Conservation (phyloP, 108 stramenopile genomes). For the Skeletonema grethae region DNA sequence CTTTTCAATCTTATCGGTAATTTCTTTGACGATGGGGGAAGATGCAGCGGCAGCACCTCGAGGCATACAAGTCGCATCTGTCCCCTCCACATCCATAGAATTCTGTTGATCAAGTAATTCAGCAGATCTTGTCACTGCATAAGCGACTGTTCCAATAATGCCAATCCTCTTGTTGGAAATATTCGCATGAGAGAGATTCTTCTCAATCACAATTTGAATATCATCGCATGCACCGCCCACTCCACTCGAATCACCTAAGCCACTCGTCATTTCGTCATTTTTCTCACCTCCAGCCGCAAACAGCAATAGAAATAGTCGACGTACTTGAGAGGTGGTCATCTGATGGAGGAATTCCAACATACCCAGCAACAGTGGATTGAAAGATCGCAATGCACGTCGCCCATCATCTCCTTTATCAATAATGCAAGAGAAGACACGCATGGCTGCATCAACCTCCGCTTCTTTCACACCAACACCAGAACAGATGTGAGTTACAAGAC, state of each 20-base stretch:
- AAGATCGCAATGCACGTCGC: constrained; percentile 41
- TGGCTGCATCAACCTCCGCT: constrained; percentile 54
- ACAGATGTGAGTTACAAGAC: constrained; percentile 48
- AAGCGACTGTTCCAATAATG: constrained; percentile 53
- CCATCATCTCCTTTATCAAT: constrained; percentile 28
- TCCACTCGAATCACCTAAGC: constrained; percentile 9
- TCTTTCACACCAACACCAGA: constrained; percentile 33
- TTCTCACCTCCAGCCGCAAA: constrained; percentile 44
- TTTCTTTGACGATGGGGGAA: constrained; percentile 31
- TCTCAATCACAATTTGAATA: constrained; percentile 53
- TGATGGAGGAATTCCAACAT: constrained; percentile 46
- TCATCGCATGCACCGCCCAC: constrained; percentile 43
- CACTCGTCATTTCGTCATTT: not conserved
- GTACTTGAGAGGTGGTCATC: constrained; percentile 49
- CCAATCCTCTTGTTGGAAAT: constrained; percentile 44
- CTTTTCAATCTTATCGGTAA: constrained; percentile 41
- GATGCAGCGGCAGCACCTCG: constrained; percentile 3
- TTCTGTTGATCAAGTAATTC: constrained; percentile 17
- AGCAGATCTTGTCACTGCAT: constrained; percentile 48
- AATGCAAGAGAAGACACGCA: constrained; percentile 47
- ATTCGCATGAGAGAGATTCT: constrained; percentile 34
- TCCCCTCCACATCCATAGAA: constrained; percentile 4
- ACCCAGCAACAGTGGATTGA: constrained; percentile 41
- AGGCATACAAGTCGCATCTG: constrained; percentile 14
- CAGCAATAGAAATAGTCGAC: constrained; percentile 45